Evolutionary conservation across 2,329 filamentous ascomycete species (phyloP).

Genomic region (Aspergillus udagawae): DNA sequence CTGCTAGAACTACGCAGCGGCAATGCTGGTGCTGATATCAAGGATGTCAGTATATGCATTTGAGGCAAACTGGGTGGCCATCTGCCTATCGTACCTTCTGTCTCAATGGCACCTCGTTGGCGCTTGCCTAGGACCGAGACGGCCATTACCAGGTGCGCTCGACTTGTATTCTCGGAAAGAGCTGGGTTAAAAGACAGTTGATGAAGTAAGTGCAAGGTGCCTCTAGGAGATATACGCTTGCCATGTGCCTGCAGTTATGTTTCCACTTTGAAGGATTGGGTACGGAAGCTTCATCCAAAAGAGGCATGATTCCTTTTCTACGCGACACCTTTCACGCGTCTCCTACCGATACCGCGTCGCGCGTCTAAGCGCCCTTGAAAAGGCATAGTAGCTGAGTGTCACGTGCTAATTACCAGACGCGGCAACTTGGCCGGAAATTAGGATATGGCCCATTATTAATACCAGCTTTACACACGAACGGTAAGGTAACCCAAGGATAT

Average conservation of each 20-base stretch:
- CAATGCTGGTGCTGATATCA: constrained; percentile 18
- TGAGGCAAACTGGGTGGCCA: background rate
- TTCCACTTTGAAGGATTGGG: background rate
- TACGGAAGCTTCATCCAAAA: constrained; percentile 8
- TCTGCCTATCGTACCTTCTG: constrained; percentile 35
- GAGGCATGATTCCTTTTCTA: constrained; percentile 16
- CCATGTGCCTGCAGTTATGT: background rate
- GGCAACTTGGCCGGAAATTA: too few species aligned
- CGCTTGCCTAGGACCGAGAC: constrained; percentile 43
- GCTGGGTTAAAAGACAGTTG: constrained; percentile 3
- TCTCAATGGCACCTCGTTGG: constrained; percentile 33
- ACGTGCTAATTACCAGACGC: background rate
- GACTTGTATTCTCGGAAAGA: constrained; percentile 18
- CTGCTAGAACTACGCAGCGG: constrained; percentile 42
- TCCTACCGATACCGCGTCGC: constrained; percentile 4
- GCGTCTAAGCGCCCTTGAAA: background rate
- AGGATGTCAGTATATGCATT: constrained; percentile 11
- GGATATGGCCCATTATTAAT: background rate
- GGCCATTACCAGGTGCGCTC: constrained; percentile 31
- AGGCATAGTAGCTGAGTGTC: background rate
- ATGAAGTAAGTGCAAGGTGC: constrained; percentile 1
- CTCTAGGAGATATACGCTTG: background rate
- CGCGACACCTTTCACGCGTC: constrained; percentile 3
- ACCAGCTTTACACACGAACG: background rate
- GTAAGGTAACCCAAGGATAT: background rate